Percentiles rank a stretch among this genome's conserved stretches.
Evolutionary conservation across 768 basidiomycete genomes (phyloP).

Genomic region (Tylopilus cervinicoccineus): DNA sequence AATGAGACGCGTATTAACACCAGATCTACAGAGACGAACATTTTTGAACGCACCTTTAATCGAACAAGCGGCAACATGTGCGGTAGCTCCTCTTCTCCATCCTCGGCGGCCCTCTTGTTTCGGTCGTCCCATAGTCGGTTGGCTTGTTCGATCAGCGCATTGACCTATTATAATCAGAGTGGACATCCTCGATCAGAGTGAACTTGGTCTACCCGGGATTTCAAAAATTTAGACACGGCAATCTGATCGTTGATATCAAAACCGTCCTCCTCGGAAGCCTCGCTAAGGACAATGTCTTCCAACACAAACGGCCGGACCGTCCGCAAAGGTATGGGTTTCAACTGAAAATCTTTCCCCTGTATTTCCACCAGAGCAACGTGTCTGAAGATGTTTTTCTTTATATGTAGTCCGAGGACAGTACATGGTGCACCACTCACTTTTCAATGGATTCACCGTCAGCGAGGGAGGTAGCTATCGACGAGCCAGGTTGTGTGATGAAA

Average conservation of each 20-base stretch:
- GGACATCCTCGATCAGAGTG: neutral
- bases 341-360: slow-evolving; percentile 81
- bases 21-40: neutral
- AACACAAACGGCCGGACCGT: slow-evolving; percentile 95
- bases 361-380: slow-evolving; percentile 89
- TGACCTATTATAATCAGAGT: slow-evolving; percentile 48
- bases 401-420: slow-evolving; percentile 1
- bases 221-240: slow-evolving; percentile 78
- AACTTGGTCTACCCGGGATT: slow-evolving; percentile 48
- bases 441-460: slow-evolving; percentile 90
- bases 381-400: slow-evolving; percentile 38
- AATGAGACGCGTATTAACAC: neutral
- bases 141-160: slow-evolving; percentile 73
- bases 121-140: slow-evolving; percentile 36
- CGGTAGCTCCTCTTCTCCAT: slow-evolving; percentile 57
- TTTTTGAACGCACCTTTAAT: slow-evolving; percentile 53
- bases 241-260: slow-evolving; percentile 79
- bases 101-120: slow-evolving; percentile 43
- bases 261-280: slow-evolving; percentile 72
- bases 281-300: slow-evolving; percentile 72
- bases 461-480: slow-evolving; percentile 89
- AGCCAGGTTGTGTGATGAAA: slow-evolving; percentile 91
- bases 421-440: slow-evolving; percentile 52
- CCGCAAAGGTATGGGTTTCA: slow-evolving; percentile 82
- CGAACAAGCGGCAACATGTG: slow-evolving; percentile 85